Evolutionary conservation across 1,139 yeast species (phyloP), one percentile per base, ranked within the genome.

Genomic region (Kodamaea arcana): DNA sequence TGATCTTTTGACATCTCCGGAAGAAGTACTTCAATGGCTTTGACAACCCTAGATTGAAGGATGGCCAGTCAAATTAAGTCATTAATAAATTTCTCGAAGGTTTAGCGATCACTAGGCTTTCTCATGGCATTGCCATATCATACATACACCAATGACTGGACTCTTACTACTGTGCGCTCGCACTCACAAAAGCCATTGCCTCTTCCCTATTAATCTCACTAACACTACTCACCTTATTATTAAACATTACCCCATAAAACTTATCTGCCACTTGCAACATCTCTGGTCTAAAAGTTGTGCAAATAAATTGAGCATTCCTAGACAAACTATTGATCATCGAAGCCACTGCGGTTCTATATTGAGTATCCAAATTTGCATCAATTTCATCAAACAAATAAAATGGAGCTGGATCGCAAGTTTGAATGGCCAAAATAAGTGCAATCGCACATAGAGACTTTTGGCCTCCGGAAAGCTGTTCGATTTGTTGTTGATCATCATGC

Each of bases 401-500:
- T 32, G 98, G 97, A 2, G 97, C 97, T 8, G 97, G 97, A 48
- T 92, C 97, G 47, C 94, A 86, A 54, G 75, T 79, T 62, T 92
- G 98, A 43, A 92, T 87, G 3, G 98, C 97, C 42, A 92, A 72
- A 44, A 92, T 90, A 34, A 92, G 72, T 0, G 97, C 90, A 47
- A 92, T 79, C 2, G 98, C 97, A 68, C 97, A 90, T 14, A 92
- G 65, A 0, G 97, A 85, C 54, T 92, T 92, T 53, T 92, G 98
- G 5, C 98, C 98, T 27, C 98, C 98, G 0, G 96, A 86, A 22
- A 92, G 68, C 53, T 90, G 97, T 56, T 88, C 95, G 36, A 90
- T 83, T 44, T 86, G 72, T 46, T 84, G 87, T 54, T 86, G 96
- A 49, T 88, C 97, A 54, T 88, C 86, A 29, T 74, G 74, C 48